Evolutionary conservation across 2,329 filamentous ascomycete species (phyloP).

Genomic region (Cladophialophora exuberans): DNA sequence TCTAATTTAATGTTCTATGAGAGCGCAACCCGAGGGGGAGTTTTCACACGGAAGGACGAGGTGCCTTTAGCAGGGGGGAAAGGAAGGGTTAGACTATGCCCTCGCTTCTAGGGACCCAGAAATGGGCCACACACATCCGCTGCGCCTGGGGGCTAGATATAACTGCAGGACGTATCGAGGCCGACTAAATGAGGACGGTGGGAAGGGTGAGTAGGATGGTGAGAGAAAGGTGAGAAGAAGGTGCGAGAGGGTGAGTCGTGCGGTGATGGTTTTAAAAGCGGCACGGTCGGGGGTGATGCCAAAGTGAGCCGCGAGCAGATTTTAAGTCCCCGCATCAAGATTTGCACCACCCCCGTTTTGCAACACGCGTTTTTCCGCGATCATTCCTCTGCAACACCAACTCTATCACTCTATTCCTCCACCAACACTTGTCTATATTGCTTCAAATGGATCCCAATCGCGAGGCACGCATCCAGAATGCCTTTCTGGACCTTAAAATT

Average conservation of each 20-base stretch:
- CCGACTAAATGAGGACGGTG: background rate
- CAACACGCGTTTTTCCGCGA: background rate
- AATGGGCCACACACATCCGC: background rate
- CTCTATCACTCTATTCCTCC: background rate
- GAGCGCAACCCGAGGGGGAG: background rate
- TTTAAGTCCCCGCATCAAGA: background rate
- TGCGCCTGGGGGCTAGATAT: background rate
- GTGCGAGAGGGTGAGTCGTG: background rate
- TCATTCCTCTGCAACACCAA: background rate
- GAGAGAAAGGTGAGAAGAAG: background rate
- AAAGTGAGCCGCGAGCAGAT: no score
- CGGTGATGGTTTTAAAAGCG: no score
- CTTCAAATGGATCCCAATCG: constrained; percentile 4
- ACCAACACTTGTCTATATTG: background rate
- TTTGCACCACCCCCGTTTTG: background rate
- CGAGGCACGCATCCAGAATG: constrained; percentile 3
- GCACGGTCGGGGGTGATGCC: no score
- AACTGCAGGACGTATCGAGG: background rate
- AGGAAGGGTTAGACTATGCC: background rate
- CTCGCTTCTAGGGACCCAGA: background rate
- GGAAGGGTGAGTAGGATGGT: background rate
- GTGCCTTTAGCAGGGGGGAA: background rate
- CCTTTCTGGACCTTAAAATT: background rate
- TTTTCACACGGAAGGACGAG: background rate
- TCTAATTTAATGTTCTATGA: background rate